Conservation (phyloP, 2,329 filamentous ascomycete species). For the Xylariaceae sp. region DNA sequence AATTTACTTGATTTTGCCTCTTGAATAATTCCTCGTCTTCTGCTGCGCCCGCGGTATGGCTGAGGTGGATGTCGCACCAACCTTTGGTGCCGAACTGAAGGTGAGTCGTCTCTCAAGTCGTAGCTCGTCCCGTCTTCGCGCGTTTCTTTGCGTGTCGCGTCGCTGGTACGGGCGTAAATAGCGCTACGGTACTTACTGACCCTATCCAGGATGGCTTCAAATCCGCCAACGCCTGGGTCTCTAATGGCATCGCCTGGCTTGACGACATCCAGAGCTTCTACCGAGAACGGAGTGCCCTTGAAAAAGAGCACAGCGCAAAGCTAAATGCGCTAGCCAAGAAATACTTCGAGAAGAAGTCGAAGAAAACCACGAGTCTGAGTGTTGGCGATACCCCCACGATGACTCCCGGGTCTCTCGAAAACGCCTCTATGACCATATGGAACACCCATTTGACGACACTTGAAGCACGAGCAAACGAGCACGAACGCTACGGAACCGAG, state of each 20-base stretch:
- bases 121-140: slow-evolving; percentile 1
- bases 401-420: slow-evolving; percentile 93
- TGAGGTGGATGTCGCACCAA: slow-evolving; percentile 74
- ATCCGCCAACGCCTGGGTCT: slow-evolving; percentile 85
- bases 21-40: slow-evolving; percentile 12
- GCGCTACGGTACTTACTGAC: slow-evolving; percentile 2
- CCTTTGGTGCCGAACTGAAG: slow-evolving; percentile 93
- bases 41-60: slow-evolving; percentile 53
- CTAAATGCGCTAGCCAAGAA: slow-evolving; percentile 85
- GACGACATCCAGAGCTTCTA: slow-evolving; percentile 98
- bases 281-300: slow-evolving; percentile 85
- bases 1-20: slow-evolving; percentile 20
- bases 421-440: slow-evolving; percentile 95
- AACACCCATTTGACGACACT: slow-evolving; percentile 86
- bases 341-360: slow-evolving; percentile 95
- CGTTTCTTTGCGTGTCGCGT: neutral
- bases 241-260: slow-evolving; percentile 85
- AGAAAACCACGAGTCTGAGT: slow-evolving; percentile 78
- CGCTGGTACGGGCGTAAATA: neutral
- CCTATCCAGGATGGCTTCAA: slow-evolving; percentile 85
- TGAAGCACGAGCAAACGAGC: slow-evolving; percentile 80
- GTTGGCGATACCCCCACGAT: slow-evolving; percentile 89
- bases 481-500: slow-evolving; percentile 77
- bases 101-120: slow-evolving; percentile 42
- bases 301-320: slow-evolving; percentile 93